Evolutionary conservation across 306 rosid species (phyloP).

Genomic region (Astragalus glycyphyllos): DNA sequence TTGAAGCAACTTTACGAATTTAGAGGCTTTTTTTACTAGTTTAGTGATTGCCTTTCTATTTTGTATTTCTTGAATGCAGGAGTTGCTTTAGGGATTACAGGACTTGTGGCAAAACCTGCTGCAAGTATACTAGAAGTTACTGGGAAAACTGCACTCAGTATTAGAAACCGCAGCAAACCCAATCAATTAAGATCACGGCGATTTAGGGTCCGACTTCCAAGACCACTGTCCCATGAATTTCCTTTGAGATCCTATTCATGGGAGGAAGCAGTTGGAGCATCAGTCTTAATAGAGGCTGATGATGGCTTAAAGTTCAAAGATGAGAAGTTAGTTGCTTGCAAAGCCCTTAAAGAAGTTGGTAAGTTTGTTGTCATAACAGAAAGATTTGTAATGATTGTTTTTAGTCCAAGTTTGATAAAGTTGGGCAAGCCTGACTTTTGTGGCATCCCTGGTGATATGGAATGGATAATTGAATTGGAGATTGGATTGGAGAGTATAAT

Average conservation of each 20-base stretch:
- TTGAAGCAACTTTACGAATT: slow-evolving; percentile 33
- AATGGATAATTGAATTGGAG: slow-evolving; percentile 78
- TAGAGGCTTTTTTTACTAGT: slow-evolving; percentile 24
- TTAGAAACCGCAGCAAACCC: slow-evolving; percentile 88
- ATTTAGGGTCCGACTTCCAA: slow-evolving; percentile 76
- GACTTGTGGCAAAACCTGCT: slow-evolving; percentile 94
- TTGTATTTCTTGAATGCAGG: slow-evolving; percentile 57
- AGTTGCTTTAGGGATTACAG: slow-evolving; percentile 85
- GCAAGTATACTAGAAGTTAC: slow-evolving; percentile 98
- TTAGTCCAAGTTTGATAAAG: slow-evolving; percentile 66
- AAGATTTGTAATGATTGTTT: slow-evolving; percentile 64
- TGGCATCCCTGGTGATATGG: slow-evolving; percentile 69
- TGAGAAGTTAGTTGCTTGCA: slow-evolving; percentile 77
- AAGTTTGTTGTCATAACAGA: slow-evolving; percentile 74
- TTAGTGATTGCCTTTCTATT: slow-evolving; percentile 34
- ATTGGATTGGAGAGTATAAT: slow-evolving; percentile 80
- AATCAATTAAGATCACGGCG: slow-evolving; percentile 62
- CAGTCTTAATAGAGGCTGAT: slow-evolving; percentile 70
- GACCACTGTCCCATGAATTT: slow-evolving; percentile 65
- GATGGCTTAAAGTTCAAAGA: slow-evolving; percentile 68
- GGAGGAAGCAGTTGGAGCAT: slow-evolving; percentile 90
- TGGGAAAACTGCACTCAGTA: slow-evolving; percentile 89
- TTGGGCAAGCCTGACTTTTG: slow-evolving; percentile 79
- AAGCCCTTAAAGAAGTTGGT: slow-evolving; percentile 80
- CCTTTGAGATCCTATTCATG: slow-evolving; percentile 84